Evolutionary conservation across 2,329 filamentous ascomycete genomes (phyloP), one percentile per base, ranked within the genome.

Genomic region (Pleurostoma richardsiae): DNA sequence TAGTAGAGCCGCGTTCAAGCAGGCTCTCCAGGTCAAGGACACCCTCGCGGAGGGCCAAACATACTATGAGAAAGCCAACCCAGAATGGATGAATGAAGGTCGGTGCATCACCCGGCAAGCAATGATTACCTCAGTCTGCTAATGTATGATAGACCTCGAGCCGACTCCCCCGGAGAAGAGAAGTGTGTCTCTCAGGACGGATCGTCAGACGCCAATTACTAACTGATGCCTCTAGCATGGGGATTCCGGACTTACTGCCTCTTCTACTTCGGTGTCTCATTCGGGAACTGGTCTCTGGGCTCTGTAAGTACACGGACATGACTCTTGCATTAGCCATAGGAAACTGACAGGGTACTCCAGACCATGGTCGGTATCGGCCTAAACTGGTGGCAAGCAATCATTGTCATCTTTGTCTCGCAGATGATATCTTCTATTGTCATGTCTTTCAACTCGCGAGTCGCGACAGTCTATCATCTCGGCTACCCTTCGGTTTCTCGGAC

Each of bases 331-430:
- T 8, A 8, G 8, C 8, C 8, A 36, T 36, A 36, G n/a, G 8
- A 36, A 8, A 8, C 33, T 36, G 33, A 8, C n/a, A n/a, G 8
- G 33, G 33, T 36, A 8, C 8, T 36, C n/a, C 33, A 36, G 33
- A 53, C 51, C 41, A 56, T 57, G 47, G 46, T 69, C 42, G 69
- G 68, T 19, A 65, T 70, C 41, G 69, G 69, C 4, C 56, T 72
- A 39, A 70, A 66, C 52, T 73, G 69, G 68, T 72, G 68, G 68
- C 65, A 70, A 53, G 52, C 61, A 29, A 69, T 71, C 43, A 39
- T 73, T 7, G 67, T 70, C 40, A 71, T 72, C 49, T 71, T 73
- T 51, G 57, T 66, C 36, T 67, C 64, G 31, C 68, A 71, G 49
- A 30, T 65, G 42, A 69, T 73, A 51, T 64, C 60, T 6, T 69